Conservation (phyloP, 371 early-diverging fungal species). For the Mortierella polycephala region DNA sequence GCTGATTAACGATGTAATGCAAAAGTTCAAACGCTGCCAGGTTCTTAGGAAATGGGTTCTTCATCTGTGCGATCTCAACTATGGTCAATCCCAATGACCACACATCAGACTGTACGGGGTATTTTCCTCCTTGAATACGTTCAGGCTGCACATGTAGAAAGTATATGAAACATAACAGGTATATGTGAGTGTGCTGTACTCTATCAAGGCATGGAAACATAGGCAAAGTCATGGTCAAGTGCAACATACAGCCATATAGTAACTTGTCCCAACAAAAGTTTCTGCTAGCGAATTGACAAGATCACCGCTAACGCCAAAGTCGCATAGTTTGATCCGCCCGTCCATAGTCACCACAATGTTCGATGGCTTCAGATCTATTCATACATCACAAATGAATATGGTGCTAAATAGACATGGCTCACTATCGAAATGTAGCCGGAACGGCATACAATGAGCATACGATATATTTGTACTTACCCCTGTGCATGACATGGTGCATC, state of each 20-base stretch:
- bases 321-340: constrained; percentile 94
- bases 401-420: too few species aligned
- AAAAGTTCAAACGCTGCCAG: constrained; percentile 91
- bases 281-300: constrained; percentile 88
- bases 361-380: constrained; percentile 85
- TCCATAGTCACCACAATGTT: constrained; percentile 84
- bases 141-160: constrained; percentile 80
- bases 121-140: constrained; percentile 91
- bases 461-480: constrained; percentile 69
- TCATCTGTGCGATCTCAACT: constrained; percentile 91
- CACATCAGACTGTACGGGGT: constrained; percentile 92
- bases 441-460: too few species aligned
- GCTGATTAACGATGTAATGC: constrained; percentile 91
- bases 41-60: constrained; percentile 87
- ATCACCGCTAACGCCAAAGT: constrained; percentile 95
- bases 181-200: neutral
- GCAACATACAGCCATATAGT: constrained; percentile 92
- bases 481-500: constrained; percentile 83
- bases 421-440: too few species aligned
- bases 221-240: neutral
- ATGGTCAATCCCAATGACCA: constrained; percentile 96
- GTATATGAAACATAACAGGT: neutral
- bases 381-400: neutral
- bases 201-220: neutral
- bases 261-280: constrained; percentile 94